These are phyloP conservation scores for Mucor plumbeus DNA, from an alignment of 371 early-diverging fungal species.

Conservation along the genomic window DNA sequence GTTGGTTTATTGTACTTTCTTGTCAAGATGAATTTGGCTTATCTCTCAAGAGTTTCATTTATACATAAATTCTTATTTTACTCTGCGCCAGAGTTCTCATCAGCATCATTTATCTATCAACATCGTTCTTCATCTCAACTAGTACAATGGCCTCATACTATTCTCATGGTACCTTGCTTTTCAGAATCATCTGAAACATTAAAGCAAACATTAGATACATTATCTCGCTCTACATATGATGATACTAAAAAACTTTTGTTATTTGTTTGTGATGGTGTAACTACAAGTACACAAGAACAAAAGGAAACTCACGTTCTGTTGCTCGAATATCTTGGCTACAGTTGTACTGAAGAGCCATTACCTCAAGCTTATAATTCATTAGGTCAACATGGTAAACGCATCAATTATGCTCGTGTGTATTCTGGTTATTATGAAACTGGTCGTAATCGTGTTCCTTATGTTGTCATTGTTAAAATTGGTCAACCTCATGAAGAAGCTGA, in stretches of 20 bases:
- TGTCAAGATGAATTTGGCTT: constrained; percentile 49
- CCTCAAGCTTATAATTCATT: constrained; percentile 45
- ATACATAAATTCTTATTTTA: constrained; percentile 40
- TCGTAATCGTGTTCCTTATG: constrained; percentile 53
- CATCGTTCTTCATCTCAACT: constrained; percentile 10
- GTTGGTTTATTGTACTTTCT: constrained; percentile 43
- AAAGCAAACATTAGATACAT: constrained; percentile 52
- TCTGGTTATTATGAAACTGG: constrained; percentile 53
- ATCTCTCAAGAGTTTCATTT: constrained; percentile 44
- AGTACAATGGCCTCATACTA: constrained; percentile 38
- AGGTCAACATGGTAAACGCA: constrained; percentile 36
- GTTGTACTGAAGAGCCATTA: constrained; percentile 40
- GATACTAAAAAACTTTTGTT: constrained; percentile 53
- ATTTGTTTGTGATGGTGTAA: constrained; percentile 58
- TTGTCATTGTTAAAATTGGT: constrained; percentile 53
- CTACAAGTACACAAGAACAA: constrained; percentile 26
- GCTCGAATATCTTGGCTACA: constrained; percentile 48
- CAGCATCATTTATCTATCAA: neutral
- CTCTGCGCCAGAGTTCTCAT: constrained; percentile 23
- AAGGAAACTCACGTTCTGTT: constrained; percentile 41
- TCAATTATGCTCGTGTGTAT: constrained; percentile 51
- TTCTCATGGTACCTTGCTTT: constrained; percentile 52
- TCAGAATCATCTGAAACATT: constrained; percentile 46
- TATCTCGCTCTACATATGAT: constrained; percentile 52
- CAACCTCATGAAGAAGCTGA: constrained; percentile 30